These are phyloP conservation scores for Alternaria longipes DNA, from an alignment of 2,329 filamentous ascomycete species.

Conservation along the genomic window DNA sequence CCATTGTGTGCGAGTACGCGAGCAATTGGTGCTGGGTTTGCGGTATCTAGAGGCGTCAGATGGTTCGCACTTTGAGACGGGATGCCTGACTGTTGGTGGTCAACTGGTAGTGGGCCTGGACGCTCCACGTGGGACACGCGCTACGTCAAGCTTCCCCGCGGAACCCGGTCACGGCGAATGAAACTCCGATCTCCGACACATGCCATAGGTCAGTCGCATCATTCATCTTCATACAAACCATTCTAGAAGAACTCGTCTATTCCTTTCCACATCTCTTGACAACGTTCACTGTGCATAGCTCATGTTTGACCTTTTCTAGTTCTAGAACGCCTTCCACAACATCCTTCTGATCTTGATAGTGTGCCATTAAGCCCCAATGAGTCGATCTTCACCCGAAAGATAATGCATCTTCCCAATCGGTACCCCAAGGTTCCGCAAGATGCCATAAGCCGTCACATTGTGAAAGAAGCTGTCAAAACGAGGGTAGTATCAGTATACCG, in stretches of 20 bases:
- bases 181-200: background rate
- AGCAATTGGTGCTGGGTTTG: background rate
- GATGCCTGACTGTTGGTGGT: background rate
- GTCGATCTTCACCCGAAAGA: background rate
- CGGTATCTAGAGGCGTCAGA: too few relatives aligned
- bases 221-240: background rate
- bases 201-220: background rate
- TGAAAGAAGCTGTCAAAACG: background rate
- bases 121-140: constrained; percentile 1
- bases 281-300: background rate
- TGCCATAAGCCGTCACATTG: background rate
- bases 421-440: background rate
- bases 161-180: constrained; percentile 5
- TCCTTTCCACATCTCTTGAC: background rate
- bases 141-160: constrained; percentile 12
- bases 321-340: too few relatives aligned
- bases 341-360: background rate
- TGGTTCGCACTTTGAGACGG: background rate
- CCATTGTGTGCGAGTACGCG: constrained; percentile 23
- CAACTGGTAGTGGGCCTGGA: constrained; percentile 2
- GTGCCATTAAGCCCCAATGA: background rate
- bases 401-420: background rate
- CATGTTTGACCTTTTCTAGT: background rate
- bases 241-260: background rate
- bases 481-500: background rate